Evolutionary conservation across 306 rosid species (phyloP).

Genomic region (Quercus suber): DNA sequence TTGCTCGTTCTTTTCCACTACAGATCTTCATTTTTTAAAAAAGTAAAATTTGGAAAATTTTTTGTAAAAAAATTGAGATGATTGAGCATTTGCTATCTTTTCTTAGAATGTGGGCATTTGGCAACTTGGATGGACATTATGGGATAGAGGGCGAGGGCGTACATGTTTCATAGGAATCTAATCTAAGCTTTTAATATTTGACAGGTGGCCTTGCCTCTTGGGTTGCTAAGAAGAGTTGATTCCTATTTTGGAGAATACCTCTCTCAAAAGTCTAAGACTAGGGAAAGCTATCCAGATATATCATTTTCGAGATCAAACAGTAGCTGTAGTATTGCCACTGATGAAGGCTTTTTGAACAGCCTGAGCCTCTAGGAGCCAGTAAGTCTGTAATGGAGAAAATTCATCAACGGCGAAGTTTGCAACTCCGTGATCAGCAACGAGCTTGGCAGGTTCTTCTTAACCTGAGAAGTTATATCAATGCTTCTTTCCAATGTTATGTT

Average conservation of each 20-base stretch:
- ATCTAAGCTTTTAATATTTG: conserved; percentile 39
- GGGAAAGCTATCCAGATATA: conserved; percentile 44
- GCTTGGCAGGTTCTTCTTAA: conserved; percentile 74
- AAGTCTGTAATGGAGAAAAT: conserved; percentile 57
- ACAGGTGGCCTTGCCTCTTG: conserved; percentile 71
- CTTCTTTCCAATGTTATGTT: not conserved
- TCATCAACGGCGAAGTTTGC: conserved; percentile 54
- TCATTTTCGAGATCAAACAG: conserved; percentile 68
- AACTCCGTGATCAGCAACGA: conserved; percentile 66
- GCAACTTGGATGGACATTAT: not conserved
- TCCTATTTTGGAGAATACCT: conserved; percentile 56
- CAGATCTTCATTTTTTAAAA: not conserved
- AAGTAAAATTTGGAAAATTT: not conserved
- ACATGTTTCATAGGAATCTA: conserved; percentile 7
- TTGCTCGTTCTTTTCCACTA: not conserved
- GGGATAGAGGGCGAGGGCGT: not conserved
- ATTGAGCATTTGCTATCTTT: not conserved
- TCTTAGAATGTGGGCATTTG: not conserved
- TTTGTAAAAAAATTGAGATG: not conserved
- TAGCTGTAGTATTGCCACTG: conserved; percentile 61
- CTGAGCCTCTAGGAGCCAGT: conserved; percentile 63
- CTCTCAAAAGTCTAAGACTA: conserved; percentile 53
- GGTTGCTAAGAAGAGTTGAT: conserved; percentile 57
- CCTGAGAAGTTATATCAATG: not conserved
- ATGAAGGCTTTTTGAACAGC: conserved; percentile 85